A percentile compares a stretch with the other conserved stretches of the same genome.
Conservation (phyloP, 225 moss, liverwort and hornwort species). For the Bryum argenteum region DNA sequence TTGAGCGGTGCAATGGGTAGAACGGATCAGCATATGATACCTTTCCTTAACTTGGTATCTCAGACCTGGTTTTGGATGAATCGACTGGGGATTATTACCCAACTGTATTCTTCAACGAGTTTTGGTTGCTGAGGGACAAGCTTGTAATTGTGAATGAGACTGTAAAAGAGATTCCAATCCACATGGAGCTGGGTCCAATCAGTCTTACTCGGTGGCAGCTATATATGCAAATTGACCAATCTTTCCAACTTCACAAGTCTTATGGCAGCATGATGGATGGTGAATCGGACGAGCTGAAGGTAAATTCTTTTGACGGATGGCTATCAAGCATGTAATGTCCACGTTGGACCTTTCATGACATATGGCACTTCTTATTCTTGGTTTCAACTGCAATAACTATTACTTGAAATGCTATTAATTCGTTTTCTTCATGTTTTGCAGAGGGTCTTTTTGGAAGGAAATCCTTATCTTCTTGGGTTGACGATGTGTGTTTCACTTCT, state of each 20-base stretch:
- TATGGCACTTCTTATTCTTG: background rate
- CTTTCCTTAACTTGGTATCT: slow-evolving; percentile 32
- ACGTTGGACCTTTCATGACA: background rate
- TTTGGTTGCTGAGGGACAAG: slow-evolving; percentile 91
- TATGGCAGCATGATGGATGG: slow-evolving; percentile 99
- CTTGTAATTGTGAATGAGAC: slow-evolving; percentile 74
- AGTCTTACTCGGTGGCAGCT: slow-evolving; percentile 91
- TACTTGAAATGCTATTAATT: background rate
- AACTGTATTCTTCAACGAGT: slow-evolving; percentile 86
- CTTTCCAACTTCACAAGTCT: slow-evolving; percentile 82
- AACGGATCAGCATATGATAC: slow-evolving; percentile 12
- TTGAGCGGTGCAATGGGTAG: slow-evolving; percentile 2
- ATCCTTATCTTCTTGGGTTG: slow-evolving; percentile 79
- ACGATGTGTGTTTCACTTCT: slow-evolving; percentile 89
- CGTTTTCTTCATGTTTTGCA: slow-evolving; percentile 34
- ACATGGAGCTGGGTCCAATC: slow-evolving; percentile 81
- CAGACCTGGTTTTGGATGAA: slow-evolving; percentile 67
- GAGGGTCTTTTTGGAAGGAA: slow-evolving; percentile 95
- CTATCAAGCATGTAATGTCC: slow-evolving; percentile 12
- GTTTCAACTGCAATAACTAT: background rate
- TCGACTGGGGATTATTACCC: slow-evolving; percentile 79
- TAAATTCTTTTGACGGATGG: slow-evolving; percentile 29
- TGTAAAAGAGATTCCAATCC: slow-evolving; percentile 62
- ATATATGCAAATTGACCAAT: slow-evolving; percentile 88
- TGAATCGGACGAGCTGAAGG: slow-evolving; percentile 91